Percentiles rank a stretch among this genome's conserved stretches.
Evolutionary conservation across 2,329 filamentous ascomycete genomes (phyloP).

Genomic region (Septoria linicola): DNA sequence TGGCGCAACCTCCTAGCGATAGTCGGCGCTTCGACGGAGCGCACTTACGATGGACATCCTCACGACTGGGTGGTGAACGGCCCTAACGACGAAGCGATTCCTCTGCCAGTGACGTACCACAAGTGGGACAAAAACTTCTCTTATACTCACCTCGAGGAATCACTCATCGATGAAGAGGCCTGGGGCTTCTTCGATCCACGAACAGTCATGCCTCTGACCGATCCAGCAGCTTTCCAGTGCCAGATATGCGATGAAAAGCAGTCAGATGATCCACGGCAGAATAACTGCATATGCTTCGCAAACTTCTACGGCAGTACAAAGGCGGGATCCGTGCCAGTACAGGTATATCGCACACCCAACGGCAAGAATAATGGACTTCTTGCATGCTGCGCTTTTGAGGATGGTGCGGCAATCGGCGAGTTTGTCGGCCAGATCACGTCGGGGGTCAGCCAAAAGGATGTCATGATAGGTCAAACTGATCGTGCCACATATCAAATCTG

Average conservation of each 20-base stretch:
- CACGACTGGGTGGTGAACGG: constrained; percentile 54
- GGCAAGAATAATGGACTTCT: constrained; percentile 57
- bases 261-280: constrained; percentile 51
- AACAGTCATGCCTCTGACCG: constrained; percentile 38
- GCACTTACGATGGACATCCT: constrained; percentile 49
- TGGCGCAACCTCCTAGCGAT: constrained; percentile 54
- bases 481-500: constrained; percentile 58
- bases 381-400: constrained; percentile 51
- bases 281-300: constrained; percentile 56
- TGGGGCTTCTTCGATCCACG: constrained; percentile 55
- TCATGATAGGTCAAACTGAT: constrained; percentile 49
- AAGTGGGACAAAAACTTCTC: constrained; percentile 50
- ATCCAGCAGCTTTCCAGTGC: constrained; percentile 39
- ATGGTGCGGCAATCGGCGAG: constrained; percentile 55
- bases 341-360: constrained; percentile 53
- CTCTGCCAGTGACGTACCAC: constrained; percentile 49
- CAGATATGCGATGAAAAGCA: constrained; percentile 50
- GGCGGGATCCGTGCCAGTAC: constrained; percentile 47
- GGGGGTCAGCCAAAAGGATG: constrained; percentile 53
- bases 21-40: constrained; percentile 45
- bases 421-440: constrained; percentile 57
- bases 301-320: constrained; percentile 51
- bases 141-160: constrained; percentile 53
- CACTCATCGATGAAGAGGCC: constrained; percentile 48
- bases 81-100: constrained; percentile 44